A percentile compares a stretch with the other conserved stretches of the same genome.
Conservation (phyloP, 1,284 basidiomycete genomes). For the Sphaerobolus stellatus region DNA sequence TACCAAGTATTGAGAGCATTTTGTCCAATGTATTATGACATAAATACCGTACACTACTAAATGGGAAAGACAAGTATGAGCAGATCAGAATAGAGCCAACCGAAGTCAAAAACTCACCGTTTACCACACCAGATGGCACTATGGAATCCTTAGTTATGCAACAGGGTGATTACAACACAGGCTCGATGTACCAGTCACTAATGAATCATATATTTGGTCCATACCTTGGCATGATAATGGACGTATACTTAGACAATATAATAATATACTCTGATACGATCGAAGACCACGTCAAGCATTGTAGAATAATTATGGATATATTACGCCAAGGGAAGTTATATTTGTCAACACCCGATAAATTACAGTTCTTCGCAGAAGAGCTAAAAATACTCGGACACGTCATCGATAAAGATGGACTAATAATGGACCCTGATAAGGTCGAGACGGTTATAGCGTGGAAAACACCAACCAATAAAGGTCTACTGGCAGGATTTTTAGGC, state of each 20-base stretch:
- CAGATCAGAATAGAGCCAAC: constrained; percentile 34
- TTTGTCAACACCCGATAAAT: constrained; percentile 26
- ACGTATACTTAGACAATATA: constrained; percentile 37
- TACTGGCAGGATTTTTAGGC: constrained; percentile 25
- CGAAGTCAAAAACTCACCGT: constrained; percentile 24
- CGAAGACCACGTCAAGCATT: constrained; percentile 28
- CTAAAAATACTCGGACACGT: constrained; percentile 33
- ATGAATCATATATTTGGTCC: constrained; percentile 34
- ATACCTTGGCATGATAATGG: constrained; percentile 27
- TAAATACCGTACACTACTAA: constrained; percentile 26
- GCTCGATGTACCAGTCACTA: constrained; percentile 24
- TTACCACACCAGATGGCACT: constrained; percentile 34
- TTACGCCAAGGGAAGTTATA: constrained; percentile 24
- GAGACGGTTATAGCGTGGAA: constrained; percentile 20
- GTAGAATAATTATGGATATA: constrained; percentile 23
- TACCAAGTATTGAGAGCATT: constrained; percentile 31
- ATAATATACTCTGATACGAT: constrained; percentile 27
- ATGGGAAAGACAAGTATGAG: constrained; percentile 25
- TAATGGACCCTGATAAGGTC: constrained; percentile 34
- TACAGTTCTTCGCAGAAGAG: constrained; percentile 25
- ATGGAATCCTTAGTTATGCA: constrained; percentile 36
- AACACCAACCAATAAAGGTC: constrained; percentile 18
- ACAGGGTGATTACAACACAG: constrained; percentile 30
- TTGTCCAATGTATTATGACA: constrained; percentile 17
- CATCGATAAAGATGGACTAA: constrained; percentile 29